Conservation (phyloP, 1,284 basidiomycete genomes). For the Irpex rosettiformis region DNA sequence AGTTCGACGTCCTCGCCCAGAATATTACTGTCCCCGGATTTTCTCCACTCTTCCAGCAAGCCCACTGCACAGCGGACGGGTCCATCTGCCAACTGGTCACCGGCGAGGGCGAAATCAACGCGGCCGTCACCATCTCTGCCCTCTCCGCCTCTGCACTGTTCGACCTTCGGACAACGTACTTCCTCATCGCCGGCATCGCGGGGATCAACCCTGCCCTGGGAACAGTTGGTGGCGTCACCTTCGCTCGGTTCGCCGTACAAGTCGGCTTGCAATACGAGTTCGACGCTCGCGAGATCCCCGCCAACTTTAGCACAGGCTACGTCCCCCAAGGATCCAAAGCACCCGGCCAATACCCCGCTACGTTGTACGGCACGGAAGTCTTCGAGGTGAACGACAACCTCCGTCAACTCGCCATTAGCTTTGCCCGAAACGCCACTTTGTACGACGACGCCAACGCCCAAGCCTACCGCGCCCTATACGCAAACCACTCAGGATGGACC, state of each 20-base stretch:
- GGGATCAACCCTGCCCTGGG: slow-evolving; percentile 40
- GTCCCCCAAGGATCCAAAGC: slow-evolving; percentile 32
- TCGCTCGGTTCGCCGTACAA: slow-evolving; percentile 43
- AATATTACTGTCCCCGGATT: slow-evolving; percentile 36
- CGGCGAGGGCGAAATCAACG: slow-evolving; percentile 44
- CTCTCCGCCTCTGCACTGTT: slow-evolving; percentile 34
- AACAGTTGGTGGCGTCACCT: slow-evolving; percentile 40
- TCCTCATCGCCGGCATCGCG: slow-evolving; percentile 43
- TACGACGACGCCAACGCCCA: slow-evolving; percentile 34
- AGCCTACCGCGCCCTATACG: slow-evolving; percentile 35
- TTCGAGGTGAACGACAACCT: slow-evolving; percentile 48
- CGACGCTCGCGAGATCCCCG: slow-evolving; percentile 42
- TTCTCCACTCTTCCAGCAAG: slow-evolving; percentile 40
- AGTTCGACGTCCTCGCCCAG: slow-evolving; percentile 32
- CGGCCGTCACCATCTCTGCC: slow-evolving; percentile 37
- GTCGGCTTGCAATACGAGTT: slow-evolving; percentile 44
- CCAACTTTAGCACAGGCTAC: slow-evolving; percentile 40
- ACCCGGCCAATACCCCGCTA: slow-evolving; percentile 30
- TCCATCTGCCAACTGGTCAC: slow-evolving; percentile 38
- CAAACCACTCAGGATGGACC: slow-evolving; percentile 18
- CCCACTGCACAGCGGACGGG: slow-evolving; percentile 36
- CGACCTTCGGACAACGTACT: slow-evolving; percentile 42
- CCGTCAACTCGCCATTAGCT: slow-evolving; percentile 33
- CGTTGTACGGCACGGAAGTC: slow-evolving; percentile 47
- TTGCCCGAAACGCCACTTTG: slow-evolving; percentile 33